Conservation (phyloP, 331 rosid genomes). For the Erythrophleum ivorense region DNA sequence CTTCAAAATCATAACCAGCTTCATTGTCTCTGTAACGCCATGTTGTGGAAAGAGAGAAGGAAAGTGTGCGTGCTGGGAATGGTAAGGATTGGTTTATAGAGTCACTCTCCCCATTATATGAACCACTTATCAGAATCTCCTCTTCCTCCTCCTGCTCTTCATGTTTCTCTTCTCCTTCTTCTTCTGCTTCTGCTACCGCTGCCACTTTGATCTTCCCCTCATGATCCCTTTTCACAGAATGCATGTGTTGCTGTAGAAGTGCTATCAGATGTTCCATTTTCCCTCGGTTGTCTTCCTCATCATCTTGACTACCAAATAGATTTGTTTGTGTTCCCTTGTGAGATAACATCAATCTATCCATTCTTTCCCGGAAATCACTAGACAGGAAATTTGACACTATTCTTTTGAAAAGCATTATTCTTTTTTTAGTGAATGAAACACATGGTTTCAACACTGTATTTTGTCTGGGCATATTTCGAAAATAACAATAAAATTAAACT, state of each 20-base stretch:
- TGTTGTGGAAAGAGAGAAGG: no score
- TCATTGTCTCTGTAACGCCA: slow-evolving; percentile 76
- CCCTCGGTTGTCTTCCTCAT: slow-evolving; percentile 25
- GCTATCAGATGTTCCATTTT: slow-evolving; percentile 41
- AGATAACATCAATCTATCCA: slow-evolving; percentile 72
- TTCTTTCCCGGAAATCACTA: slow-evolving; percentile 69
- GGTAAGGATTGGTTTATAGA: slow-evolving; percentile 53
- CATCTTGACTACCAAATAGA: slow-evolving; percentile 17
- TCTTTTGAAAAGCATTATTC: slow-evolving; percentile 52
- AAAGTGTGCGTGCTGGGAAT: slow-evolving; percentile 36
- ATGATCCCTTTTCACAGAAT: slow-evolving; percentile 17
- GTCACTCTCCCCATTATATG: slow-evolving; percentile 55
- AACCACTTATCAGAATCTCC: slow-evolving; percentile 51
- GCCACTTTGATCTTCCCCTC: background rate
- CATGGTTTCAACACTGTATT: no score
- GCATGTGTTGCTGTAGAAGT: slow-evolving; percentile 42
- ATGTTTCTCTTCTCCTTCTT: background rate
- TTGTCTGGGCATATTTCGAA: no score
- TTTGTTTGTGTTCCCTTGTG: slow-evolving; percentile 56
- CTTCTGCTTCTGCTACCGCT: background rate
- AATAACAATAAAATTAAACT: no score
- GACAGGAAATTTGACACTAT: slow-evolving; percentile 78
- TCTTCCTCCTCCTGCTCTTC: background rate
- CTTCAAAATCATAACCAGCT: slow-evolving; percentile 53
- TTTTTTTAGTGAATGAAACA: background rate